Evolutionary conservation across 441 rosid genomes (phyloP), one percentile per base, ranked within the genome.

Genomic region (Populus hybrid): DNA sequence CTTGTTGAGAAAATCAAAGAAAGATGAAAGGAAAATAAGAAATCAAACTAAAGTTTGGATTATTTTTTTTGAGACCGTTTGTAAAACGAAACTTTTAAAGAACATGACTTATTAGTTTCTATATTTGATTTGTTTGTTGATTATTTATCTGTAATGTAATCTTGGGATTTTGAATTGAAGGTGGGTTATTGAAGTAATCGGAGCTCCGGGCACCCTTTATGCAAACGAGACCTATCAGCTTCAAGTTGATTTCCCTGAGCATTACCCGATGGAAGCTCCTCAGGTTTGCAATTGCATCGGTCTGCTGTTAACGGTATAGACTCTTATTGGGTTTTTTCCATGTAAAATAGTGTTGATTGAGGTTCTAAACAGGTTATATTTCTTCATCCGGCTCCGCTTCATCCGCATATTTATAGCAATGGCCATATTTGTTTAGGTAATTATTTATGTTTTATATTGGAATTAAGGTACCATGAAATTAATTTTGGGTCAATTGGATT

Each of bases 261-360:
- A 96, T 85, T 96, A 96, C 81, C 99, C 98, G 12, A 96, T 96
- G 99, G 99, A 96, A 86, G 97, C 98, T 34, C 99, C 99, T 59
- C 98, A 96, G 98, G 99, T 93, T 57, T 79, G 76, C 46, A 9
- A 16, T 9, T 32, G 36, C 19, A 67, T 24, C 34, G 2, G 16
- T 28, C 34, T 67, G 1, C 0, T 24, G 34, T 7, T 67, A 14
- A 24, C 34, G 0, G 16, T 12, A 12, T 67, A 4, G 30, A 28
- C 6, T 30, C 9, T 35, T 35, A 19, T 34, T 69, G 71, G 42
- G 71, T 68, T 9, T 68, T 32, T 68, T 32, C 42, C 12, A 35
- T 6, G 21, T 18, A 14, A 35, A 68, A 32, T 70, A 67, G 28
- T 79, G 24, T 34, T 74, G 36, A 19, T 68, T 68, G 40, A 1